A percentile compares a stretch with the other conserved stretches of the same genome.
Conservation (phyloP, 371 early-diverging fungal species). For the Batrachochytrium dendrobatidis region DNA sequence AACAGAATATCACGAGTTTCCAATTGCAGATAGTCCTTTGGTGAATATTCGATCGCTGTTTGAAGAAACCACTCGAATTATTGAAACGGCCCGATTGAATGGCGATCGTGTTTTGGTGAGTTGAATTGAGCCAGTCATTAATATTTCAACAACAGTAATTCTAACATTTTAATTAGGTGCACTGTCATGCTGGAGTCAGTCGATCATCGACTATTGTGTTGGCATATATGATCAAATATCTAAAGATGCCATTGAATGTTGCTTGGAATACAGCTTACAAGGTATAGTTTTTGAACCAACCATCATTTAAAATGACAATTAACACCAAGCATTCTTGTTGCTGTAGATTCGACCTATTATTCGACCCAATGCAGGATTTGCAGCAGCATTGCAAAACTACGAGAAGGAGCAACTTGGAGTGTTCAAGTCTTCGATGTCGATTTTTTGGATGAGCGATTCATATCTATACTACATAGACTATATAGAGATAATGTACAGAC, state of each 20-base stretch:
- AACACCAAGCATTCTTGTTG: not conserved
- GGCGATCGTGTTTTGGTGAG: conserved; percentile 23
- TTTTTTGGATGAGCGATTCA: conserved; percentile 34
- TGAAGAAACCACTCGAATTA: conserved; percentile 20
- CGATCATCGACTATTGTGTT: conserved; percentile 36
- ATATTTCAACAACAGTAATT: not conserved
- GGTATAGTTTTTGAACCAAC: conserved; percentile 11
- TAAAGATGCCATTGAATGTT: conserved; percentile 26
- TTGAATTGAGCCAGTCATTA: not conserved
- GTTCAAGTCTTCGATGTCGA: conserved; percentile 10
- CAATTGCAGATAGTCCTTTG: conserved; percentile 26
- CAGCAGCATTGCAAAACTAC: conserved; percentile 23
- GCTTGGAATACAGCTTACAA: conserved; percentile 32
- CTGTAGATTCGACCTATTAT: conserved; percentile 32
- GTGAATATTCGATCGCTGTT: conserved; percentile 28
- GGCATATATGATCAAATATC: conserved; percentile 32
- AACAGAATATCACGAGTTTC: conserved; percentile 25
- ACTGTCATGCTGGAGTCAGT: conserved; percentile 43
- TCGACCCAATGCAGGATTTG: conserved; percentile 40
- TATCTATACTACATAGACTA: conserved; percentile 29
- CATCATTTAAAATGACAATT: not conserved
- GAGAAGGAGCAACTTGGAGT: conserved; percentile 18
- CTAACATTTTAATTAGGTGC: conserved; percentile 12
- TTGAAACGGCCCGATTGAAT: conserved; percentile 19
- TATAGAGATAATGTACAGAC: conserved; percentile 17